Evolutionary conservation across 2,329 filamentous ascomycete genomes (phyloP), one percentile per base, ranked within the genome.

Genomic region (Aspergillus sp.): DNA sequence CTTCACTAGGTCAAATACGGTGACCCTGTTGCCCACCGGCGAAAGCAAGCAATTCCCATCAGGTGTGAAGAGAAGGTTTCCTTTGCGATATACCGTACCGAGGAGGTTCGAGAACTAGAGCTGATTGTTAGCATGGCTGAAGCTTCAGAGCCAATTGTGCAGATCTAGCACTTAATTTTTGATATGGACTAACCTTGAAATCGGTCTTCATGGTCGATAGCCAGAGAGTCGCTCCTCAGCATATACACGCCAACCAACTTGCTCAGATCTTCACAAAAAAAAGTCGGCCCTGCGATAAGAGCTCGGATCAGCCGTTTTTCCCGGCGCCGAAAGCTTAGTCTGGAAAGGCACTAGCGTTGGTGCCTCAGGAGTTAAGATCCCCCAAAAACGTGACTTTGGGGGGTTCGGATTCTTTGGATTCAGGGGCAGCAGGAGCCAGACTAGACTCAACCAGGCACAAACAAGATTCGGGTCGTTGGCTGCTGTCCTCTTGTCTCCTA

Each of bases 61-160:
- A 61, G 93, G 91, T 69, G 91, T 96, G 81, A 96, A 99, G 73
- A 97, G 84, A 70, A 99, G 85, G 75, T 98, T 99, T 78, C 96
- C 95, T 85, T 93, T 91, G 80, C 92, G 91, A 82, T 98, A 99
- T 73, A 99, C 95, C 67, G 95, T 99, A 73, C 95, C 96, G 71
- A 99, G 86, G 74, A 99, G 85, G 79, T 98, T 99, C 75, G 93
- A 96, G 80, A 99, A 99, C 93, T 97, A 58, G 50, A 43, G 19
- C 15, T 31, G 33, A 11, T 6, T 37, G 48, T 56, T 49, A 57
- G 55, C 37, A 37, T 49, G 46, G 23, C 12, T 43, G 19, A 4
- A 6, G 11, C 31, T 27, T 24, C 17, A 17, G 33, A 39, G 11
- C 40, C 8, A 37, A 37, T 33, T 46, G 27, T 37, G n/a, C 14